Evolutionary conservation across 2,329 filamentous ascomycete species (phyloP), one percentile per base, ranked within the genome.

Genomic region (Chrysosporium queenslandicum): DNA sequence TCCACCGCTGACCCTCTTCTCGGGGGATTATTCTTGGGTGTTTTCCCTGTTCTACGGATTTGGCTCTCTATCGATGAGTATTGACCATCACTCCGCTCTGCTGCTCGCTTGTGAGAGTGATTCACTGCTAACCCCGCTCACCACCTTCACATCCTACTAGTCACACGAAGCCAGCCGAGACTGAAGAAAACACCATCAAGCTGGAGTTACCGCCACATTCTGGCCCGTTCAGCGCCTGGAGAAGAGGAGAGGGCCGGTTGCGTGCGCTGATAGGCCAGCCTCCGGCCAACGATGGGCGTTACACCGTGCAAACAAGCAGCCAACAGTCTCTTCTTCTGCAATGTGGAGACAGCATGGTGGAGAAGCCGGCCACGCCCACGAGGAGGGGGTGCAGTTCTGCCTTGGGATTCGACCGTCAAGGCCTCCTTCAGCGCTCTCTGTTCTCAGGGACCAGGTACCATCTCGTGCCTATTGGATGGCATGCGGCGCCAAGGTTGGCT

Each of bases 401-500:
- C 30, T 37, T 27, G 11, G 20, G 45, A 47, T 47, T 47, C 45
- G 45, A 37, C 45, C 4, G 27, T 9, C 18, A n/a, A 25, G 18
- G 32, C 9, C 32, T 34, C 8, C 1, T 3, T 11, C 9, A 7
- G 4, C 16, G 2, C 1, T 16, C 16, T 27, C 29, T 7, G 20
- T 47, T 14, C 45, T 37, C 45, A 47, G 45, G 45, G 20, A 47
- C 45, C 45, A 47, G 45, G 45, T 21, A 47, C 45, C 25, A 37
- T 47, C 32, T 18, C 20, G 16, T 37, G 45, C 45, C 29, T 21
- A 47, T 47, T 47, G 45, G 45, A 47, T 23, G 18, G 45, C 34
- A 16, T 27, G 23, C 11, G 11, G 45, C 45, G 45, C 45, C 45
- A 47, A 47, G 45, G 20, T 20, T 4, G 6, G 4, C 29, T 36